A percentile compares a stretch with the other conserved stretches of the same genome.
Conservation (phyloP, 371 early-diverging fungal species). For the Mortierella sp. region DNA sequence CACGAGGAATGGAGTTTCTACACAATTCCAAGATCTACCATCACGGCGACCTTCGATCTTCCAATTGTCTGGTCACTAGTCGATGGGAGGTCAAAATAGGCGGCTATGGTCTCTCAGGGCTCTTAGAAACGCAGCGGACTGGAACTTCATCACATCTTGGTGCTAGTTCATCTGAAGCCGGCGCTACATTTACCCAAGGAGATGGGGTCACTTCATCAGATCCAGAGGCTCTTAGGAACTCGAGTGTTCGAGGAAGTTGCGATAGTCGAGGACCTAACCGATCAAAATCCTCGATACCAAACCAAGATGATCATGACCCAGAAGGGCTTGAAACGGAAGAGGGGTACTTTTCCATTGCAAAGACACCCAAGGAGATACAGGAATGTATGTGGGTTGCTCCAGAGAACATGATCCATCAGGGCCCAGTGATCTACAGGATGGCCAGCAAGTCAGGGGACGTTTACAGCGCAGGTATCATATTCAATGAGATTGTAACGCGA, state of each 20-base stretch:
- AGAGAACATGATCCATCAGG: slow-evolving; percentile 31
- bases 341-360: background rate
- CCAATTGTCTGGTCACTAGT: slow-evolving; percentile 60
- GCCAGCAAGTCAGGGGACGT: slow-evolving; percentile 39
- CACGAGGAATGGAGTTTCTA: slow-evolving; percentile 60
- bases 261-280: too few species aligned
- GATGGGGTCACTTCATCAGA: too few species aligned
- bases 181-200: too few species aligned
- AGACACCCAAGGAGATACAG: slow-evolving; percentile 20
- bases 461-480: slow-evolving; percentile 58
- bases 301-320: too few species aligned
- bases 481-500: slow-evolving; percentile 63
- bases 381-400: slow-evolving; percentile 48
- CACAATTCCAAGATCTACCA: slow-evolving; percentile 59
- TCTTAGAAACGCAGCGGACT: slow-evolving; percentile 46
- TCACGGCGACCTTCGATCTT: slow-evolving; percentile 59
- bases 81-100: slow-evolving; percentile 67
- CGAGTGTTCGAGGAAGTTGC: too few species aligned
- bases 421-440: slow-evolving; percentile 15
- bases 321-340: slow-evolving; percentile 30
- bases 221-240: too few species aligned
- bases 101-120: slow-evolving; percentile 57
- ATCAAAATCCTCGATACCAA: too few species aligned
- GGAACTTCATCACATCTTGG: too few species aligned
- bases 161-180: too few species aligned